Base-by-base conservation (phyloP, 768 basidiomycete species). In the Tulasnella sp. region DNA sequence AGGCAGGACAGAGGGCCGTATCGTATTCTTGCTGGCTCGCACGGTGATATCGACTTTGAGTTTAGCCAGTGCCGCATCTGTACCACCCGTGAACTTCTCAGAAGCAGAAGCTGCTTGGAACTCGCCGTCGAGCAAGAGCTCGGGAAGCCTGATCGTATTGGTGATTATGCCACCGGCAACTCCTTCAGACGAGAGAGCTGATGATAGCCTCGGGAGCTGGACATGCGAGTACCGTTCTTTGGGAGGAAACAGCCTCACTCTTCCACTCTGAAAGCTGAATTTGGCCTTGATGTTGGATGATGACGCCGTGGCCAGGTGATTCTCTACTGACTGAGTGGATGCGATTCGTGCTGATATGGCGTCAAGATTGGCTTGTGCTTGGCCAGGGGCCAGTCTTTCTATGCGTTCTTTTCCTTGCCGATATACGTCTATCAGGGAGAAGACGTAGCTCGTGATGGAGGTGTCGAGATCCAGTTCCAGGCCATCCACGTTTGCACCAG, bases 21-120 rank as follows among this genome's bases (percentile, higher is more conserved):
- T 74, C 1, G 79, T 83, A 67, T 98, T 98, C 61, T 83, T 79
- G 67, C 92, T 96, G 0, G 87, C 84, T 66, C 92, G 88, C 21
- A 98, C 79, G n/a, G 87, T 86, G 65, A 80, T 79, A 68, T 90
- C 92, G 75, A 96, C 85, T 62, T 88, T 74, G 27, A 94, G 73
- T 2, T 78, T 75, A 1, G 85, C 82, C 0, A 83, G 77, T 60
- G 79, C 78, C 17, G 57, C 58, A 53, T 62, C 62, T 22, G 65
- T 66, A n/a, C 63, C 66, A 2, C 64, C 62, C 31, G 66, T 52
- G 53, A 70, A 63, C 61, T 75, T 76, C 34, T 74, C 71, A 11
- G 70, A 68, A 8, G 75, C 69, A 1, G 81, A 74, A 1, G 78
- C 76, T 8, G 85, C 79, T 27, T 81, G 80, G 69, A 87, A 92